Evolutionary conservation across 768 basidiomycete genomes (phyloP).

Genomic region (Suillus subaureus): DNA sequence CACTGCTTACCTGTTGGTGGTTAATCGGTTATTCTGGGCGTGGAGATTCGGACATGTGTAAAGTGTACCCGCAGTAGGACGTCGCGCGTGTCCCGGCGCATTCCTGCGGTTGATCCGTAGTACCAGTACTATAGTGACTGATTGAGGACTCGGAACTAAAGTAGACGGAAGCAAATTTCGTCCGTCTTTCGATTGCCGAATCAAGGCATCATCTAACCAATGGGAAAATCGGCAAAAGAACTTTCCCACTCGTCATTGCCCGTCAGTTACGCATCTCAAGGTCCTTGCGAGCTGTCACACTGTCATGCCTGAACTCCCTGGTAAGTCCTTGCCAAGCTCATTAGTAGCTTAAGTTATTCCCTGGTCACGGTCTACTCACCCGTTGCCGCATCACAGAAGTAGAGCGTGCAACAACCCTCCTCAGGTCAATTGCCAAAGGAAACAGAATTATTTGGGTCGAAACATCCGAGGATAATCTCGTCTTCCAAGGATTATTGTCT

Average conservation of each 20-base stretch:
- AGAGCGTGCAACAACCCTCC: slow-evolving; percentile 61
- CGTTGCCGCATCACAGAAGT: slow-evolving; percentile 51
- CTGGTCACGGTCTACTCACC: background rate
- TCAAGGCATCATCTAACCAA: background rate
- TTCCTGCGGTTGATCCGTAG: background rate
- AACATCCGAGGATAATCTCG: slow-evolving; percentile 60
- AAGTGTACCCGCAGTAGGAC: background rate
- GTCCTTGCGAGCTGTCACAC: background rate
- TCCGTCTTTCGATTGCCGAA: background rate
- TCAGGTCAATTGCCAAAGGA: slow-evolving; percentile 53
- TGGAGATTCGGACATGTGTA: too few species aligned
- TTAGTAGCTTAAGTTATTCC: background rate
- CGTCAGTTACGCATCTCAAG: background rate
- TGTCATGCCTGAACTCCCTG: slow-evolving; percentile 59
- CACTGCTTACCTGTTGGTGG: too few species aligned
- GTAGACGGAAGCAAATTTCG: background rate
- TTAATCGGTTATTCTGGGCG: too few species aligned
- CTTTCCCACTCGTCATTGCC: background rate
- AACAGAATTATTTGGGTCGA: slow-evolving; percentile 59
- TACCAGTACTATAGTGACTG: background rate
- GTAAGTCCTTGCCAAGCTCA: slow-evolving; percentile 26
- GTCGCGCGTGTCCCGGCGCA: background rate
- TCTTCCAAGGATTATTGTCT: slow-evolving; percentile 57
- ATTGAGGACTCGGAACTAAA: background rate
- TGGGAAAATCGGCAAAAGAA: background rate